phyloP scores from a whole-genome alignment of 2,329 filamentous ascomycete genomes.

The Pyrenochaeta sp. region DNA sequence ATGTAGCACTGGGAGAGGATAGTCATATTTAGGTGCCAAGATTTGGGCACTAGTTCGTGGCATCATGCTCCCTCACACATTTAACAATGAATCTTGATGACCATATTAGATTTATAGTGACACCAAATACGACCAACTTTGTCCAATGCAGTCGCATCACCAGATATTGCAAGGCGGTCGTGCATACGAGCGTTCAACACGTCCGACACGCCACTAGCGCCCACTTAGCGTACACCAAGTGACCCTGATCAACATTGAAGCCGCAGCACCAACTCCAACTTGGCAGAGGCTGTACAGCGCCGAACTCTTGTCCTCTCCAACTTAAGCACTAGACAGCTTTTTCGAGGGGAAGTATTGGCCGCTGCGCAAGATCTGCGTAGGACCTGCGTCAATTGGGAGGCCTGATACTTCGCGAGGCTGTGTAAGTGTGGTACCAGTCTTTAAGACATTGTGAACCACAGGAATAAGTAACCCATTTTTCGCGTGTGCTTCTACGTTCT shows the following conservation, averaged over 20 bases:
- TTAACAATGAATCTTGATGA: not conserved
- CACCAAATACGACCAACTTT: not conserved
- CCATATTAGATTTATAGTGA: no score
- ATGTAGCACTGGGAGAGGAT: no score
- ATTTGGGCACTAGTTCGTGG: no score
- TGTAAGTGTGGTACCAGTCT: not conserved
- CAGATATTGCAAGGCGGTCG: not conserved
- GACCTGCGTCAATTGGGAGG: conserved; percentile 1
- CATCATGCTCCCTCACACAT: no score
- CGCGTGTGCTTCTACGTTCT: not conserved
- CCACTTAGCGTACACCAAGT: not conserved
- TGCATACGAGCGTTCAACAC: not conserved
- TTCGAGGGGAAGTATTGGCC: not conserved
- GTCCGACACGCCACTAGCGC: not conserved
- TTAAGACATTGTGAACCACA: not conserved
- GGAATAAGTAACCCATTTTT: not conserved
- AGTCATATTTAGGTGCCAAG: no score
- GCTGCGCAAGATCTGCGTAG: not conserved
- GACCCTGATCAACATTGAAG: conserved; percentile 1
- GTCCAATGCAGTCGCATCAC: not conserved
- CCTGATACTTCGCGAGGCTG: conserved; percentile 9
- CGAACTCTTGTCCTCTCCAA: not conserved
- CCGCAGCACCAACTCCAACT: conserved; percentile 1
- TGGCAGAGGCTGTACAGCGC: conserved; percentile 12
- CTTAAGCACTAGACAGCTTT: not conserved